These are phyloP conservation scores for Raffaelea arxii DNA, from an alignment of 2,329 filamentous ascomycete genomes.

Conservation along the genomic window DNA sequence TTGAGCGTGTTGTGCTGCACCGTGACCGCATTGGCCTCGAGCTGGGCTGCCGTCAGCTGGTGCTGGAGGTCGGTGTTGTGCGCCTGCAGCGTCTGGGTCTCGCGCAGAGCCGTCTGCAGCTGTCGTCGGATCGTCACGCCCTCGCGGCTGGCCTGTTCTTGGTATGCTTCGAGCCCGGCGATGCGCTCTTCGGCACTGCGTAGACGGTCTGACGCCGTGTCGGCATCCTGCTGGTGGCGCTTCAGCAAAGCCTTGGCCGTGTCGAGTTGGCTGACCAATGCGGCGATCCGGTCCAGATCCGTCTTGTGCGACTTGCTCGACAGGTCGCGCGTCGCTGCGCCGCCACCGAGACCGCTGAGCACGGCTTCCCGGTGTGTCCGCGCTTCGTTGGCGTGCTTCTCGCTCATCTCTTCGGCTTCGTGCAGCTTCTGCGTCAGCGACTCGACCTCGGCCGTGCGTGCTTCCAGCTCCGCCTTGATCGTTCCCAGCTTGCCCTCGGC, in stretches of 20 bases:
- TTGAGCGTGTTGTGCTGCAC: slow-evolving; percentile 92
- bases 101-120: slow-evolving; percentile 72
- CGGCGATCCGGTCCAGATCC: slow-evolving; percentile 56
- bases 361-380: slow-evolving; percentile 76
- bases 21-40: slow-evolving; percentile 86
- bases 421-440: slow-evolving; percentile 62
- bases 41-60: slow-evolving; percentile 73
- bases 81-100: slow-evolving; percentile 71
- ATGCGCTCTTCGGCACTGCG: slow-evolving; percentile 93
- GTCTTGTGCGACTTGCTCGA: slow-evolving; percentile 29
- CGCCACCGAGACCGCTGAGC: slow-evolving; percentile 70
- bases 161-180: slow-evolving; percentile 90
- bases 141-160: slow-evolving; percentile 93
- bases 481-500: slow-evolving; percentile 67
- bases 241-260: slow-evolving; percentile 71
- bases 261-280: slow-evolving; percentile 71
- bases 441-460: slow-evolving; percentile 67
- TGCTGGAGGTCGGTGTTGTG: slow-evolving; percentile 75
- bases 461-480: slow-evolving; percentile 75
- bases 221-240: slow-evolving; percentile 82
- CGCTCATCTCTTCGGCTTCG: slow-evolving; percentile 80
- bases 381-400: slow-evolving; percentile 81
- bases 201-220: slow-evolving; percentile 77
- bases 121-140: slow-evolving; percentile 83
- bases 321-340: slow-evolving; percentile 46